These are phyloP conservation scores for Halophytophthora polymorphica DNA, from an alignment of 352 stramenopile genomes.

Conservation along the genomic window DNA sequence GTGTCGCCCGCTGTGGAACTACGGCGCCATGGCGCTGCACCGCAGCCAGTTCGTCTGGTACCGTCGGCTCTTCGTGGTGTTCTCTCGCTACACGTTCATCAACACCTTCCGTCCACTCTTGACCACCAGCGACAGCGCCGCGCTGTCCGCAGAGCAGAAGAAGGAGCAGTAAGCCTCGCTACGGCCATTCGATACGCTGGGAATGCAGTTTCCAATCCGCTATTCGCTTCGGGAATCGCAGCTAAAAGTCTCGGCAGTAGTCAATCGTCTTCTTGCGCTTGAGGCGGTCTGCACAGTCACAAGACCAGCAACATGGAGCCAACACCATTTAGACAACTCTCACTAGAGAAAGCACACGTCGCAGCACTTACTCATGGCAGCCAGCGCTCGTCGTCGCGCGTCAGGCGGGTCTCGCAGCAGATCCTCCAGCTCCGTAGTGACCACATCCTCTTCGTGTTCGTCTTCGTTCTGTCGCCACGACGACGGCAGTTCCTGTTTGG, in stretches of 20 bases:
- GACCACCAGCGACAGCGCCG: constrained; percentile 20
- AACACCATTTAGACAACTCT: background rate
- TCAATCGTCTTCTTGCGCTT: constrained; percentile 41
- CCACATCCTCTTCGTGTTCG: background rate
- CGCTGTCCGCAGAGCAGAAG: constrained; percentile 22
- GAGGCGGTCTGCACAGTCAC: constrained; percentile 18
- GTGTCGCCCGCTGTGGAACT: constrained; percentile 71
- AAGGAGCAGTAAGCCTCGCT: constrained; percentile 22
- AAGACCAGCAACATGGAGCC: constrained; percentile 1
- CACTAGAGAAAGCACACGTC: background rate
- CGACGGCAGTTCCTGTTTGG: background rate
- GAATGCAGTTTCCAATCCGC: background rate
- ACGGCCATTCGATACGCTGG: background rate
- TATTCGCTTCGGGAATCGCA: background rate
- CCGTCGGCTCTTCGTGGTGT: constrained; percentile 93
- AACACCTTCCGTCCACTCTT: constrained; percentile 78
- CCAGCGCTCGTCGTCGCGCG: constrained; percentile 20
- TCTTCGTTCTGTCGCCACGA: constrained; percentile 2
- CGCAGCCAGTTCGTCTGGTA: constrained; percentile 97
- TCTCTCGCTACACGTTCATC: constrained; percentile 94
- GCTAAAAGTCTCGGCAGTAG: constrained; percentile 42
- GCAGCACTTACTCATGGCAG: constrained; percentile 21
- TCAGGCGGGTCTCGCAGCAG: constrained; percentile 29
- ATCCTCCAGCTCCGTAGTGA: constrained; percentile 12
- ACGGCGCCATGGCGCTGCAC: constrained; percentile 91